These are phyloP conservation scores for Paramecium primaurelia DNA, from an alignment of 73 alveolate species.

Conservation along the genomic window DNA sequence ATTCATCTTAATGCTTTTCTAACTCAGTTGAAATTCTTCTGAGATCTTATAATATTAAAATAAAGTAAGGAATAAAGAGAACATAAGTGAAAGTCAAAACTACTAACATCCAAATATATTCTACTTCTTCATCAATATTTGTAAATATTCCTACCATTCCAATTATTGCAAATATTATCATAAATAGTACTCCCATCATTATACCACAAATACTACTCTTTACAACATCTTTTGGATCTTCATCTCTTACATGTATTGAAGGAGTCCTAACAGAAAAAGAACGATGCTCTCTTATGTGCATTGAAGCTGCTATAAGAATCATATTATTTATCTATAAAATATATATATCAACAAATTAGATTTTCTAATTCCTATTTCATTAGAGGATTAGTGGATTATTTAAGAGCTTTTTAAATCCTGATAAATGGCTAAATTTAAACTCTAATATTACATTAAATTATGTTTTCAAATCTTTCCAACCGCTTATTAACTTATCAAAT, in stretches of 20 bases:
- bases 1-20: background rate
- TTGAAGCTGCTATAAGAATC: slow-evolving; percentile 2
- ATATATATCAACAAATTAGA: background rate
- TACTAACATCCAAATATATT: background rate
- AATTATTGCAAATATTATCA: background rate
- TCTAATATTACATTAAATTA: background rate
- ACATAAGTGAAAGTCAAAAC: background rate
- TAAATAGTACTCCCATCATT: background rate
- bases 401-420: background rate
- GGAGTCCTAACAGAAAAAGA: background rate
- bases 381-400: background rate
- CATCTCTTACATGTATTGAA: background rate
- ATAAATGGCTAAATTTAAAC: background rate
- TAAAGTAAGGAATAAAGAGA: background rate
- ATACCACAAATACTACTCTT: slow-evolving; percentile 7
- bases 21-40: background rate
- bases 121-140: background rate
- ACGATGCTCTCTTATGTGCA: background rate
- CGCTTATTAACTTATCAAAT: background rate
- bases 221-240: background rate
- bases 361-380: background rate
- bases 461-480: background rate
- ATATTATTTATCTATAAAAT: background rate
- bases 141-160: background rate
- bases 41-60: background rate